These are phyloP conservation scores for Phytophthora colocasiae DNA, from an alignment of 352 stramenopile genomes.

Conservation along the genomic window DNA sequence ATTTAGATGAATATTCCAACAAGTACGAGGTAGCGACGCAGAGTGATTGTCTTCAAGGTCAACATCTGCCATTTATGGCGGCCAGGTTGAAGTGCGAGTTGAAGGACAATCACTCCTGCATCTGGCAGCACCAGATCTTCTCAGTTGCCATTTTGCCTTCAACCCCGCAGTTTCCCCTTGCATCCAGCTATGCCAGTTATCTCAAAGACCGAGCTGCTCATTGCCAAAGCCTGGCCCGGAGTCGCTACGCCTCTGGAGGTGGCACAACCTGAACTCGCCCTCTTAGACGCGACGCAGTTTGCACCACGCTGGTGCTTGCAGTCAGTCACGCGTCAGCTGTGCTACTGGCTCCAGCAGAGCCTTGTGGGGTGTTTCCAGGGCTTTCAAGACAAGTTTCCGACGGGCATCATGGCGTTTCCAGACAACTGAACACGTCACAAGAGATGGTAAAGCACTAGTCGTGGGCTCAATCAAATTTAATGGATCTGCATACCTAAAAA, in stretches of 20 bases:
- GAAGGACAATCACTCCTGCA: constrained; percentile 13
- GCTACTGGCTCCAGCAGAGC: constrained; percentile 5
- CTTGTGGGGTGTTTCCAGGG: no score
- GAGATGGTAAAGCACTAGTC: no score
- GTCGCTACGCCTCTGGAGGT: not conserved
- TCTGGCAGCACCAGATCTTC: not conserved
- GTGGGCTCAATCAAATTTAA: no score
- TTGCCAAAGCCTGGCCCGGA: constrained; percentile 5
- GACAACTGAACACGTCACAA: no score
- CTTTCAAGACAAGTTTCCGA: no score
- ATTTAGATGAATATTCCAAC: no score
- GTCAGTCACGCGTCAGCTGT: not conserved
- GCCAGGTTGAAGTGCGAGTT: constrained; percentile 4
- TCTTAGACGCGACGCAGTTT: not conserved
- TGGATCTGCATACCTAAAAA: no score
- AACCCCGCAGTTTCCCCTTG: not conserved
- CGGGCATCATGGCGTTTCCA: no score
- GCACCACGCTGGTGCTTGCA: not conserved
- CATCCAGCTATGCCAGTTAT: not conserved
- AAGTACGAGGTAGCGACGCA: no score
- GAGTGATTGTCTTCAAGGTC: no score
- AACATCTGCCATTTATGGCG: no score
- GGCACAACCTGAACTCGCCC: not conserved
- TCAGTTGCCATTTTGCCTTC: constrained; percentile 2
- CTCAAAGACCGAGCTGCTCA: not conserved